Evolutionary conservation across 2,329 filamentous ascomycete species (phyloP), one percentile per base, ranked within the genome.

Genomic region (Bisporella sp.): DNA sequence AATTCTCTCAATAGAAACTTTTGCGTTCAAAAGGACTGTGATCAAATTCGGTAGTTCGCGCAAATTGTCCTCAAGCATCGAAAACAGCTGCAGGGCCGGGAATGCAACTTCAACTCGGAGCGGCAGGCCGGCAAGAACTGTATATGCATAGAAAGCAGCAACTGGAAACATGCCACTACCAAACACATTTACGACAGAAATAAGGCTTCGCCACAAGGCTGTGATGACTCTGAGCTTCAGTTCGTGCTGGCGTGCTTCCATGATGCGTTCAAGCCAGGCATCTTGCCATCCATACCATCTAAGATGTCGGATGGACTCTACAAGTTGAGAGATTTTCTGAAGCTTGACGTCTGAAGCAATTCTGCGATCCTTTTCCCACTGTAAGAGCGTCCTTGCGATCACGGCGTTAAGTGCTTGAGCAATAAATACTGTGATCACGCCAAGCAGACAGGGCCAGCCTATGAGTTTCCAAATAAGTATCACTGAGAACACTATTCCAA

Each of bases 31-130:
- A 4, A 92, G 69, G 8, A 85, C 79, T 0, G 86, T 89, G 41
- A 95, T 82, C 7, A 95, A 71, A 31, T 79, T 74, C 2, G 91
- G 91, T 0, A 95, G 69, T 47, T 90, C 85, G 49, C 84, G 81
- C 45, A 96, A 71, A 53, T 82, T 87, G 1, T 71, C 73, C 59
- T 92, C 86, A 8, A 96, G 71, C 72, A 92, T 81, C 1, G 73
- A 72, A 60, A 96, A 95, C 0, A 96, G 73, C 54, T 91, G 84
- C 2, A 96, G 73, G 0, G 90, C 89, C 0, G 90, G 90, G 65
- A 95, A 96, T 7, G 90, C 90, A 30, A 95, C 75, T 54, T 95
- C 87, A 35, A 95, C 82, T 0, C 82, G 82, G 6, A 96, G 69
- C 0, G 82, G 77, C 45, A 79, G 74, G 0, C 81, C 79, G 4